Base-by-base conservation (phyloP, 805 yeast genomes). In the Starmerella roubikii region DNA sequence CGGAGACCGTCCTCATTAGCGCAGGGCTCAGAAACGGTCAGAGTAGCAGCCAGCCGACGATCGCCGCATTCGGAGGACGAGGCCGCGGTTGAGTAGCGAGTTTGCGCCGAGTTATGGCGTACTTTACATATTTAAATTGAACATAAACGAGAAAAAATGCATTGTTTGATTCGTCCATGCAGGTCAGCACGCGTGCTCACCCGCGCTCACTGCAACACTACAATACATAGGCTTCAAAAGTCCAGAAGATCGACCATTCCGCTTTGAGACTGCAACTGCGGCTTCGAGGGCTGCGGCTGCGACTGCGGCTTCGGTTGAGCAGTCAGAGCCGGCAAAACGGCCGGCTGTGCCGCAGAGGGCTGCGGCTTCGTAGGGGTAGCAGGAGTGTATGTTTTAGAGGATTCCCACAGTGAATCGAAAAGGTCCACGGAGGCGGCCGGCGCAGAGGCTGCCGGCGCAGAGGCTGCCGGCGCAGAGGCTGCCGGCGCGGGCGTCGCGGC, bases 321-420 rank as follows among this genome's bases (percentile, higher is more conserved):
- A 22, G 10, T 10, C 24, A 8, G 24, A 10, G 24, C 24, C 24
- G 24, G 24, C 24, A 8, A n/a, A n/a, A n/a, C 10, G 24, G 24
- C 24, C 29, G 29, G 29, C 29, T 26, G 29, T 6, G 29, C 29
- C 16, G 9, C 7, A 8, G n/a, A n/a, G 16, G 29, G n/a, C 11
- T 9, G 9, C n/a, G n/a, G n/a, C n/a, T 26, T 4, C n/a, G 34
- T 20, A 10, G 46, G 33, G 13, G 38, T 26, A 18, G 51, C 49
- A 15, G 46, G 45, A 22, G 44, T 40, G 12, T 44, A 38, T 2
- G 47, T 11, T 37, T 52, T 50, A 23, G 51, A 44, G 20, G 45
- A 31, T 35, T 47, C 53, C 67, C 67, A 63, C 34, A 63, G 47
- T 25, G 62, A 59, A 25, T 64, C 64, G 46, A 63, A 63, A 3